These are phyloP conservation scores for Parachaetomium inaequale DNA, from an alignment of 495 filamentous ascomycete species.

Conservation along the genomic window DNA sequence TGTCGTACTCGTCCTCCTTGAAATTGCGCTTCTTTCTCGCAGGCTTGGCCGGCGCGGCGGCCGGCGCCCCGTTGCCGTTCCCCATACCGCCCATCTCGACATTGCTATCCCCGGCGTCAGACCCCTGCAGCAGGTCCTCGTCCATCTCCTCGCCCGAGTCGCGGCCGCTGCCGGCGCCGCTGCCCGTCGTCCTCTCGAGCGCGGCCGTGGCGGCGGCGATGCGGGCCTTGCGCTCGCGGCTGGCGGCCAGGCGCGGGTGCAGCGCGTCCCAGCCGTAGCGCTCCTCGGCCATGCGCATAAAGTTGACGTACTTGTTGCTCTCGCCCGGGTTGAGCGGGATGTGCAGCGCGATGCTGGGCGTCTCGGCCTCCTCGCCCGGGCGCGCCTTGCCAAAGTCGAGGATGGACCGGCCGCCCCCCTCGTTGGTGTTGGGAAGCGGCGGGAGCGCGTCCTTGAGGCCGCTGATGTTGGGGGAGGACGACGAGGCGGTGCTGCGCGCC, in stretches of 20 bases:
- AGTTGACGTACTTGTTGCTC: slow-evolving; percentile 88
- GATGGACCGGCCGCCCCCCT: slow-evolving; percentile 44
- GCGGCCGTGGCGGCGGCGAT: slow-evolving; percentile 82
- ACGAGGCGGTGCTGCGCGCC: slow-evolving; percentile 36
- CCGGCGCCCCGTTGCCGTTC: slow-evolving; percentile 50
- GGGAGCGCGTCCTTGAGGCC: slow-evolving; percentile 41
- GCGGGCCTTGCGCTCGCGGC: slow-evolving; percentile 70
- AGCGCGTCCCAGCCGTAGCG: slow-evolving; percentile 91
- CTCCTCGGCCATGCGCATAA: slow-evolving; percentile 88
- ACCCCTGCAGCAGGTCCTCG: slow-evolving; percentile 54
- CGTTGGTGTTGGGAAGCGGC: no score
- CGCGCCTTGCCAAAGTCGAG: slow-evolving; percentile 49
- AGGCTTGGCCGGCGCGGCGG: slow-evolving; percentile 45
- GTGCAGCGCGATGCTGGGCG: slow-evolving; percentile 79
- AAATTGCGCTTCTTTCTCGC: slow-evolving; percentile 67
- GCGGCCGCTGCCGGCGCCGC: slow-evolving; percentile 66
- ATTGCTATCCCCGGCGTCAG: slow-evolving; percentile 67
- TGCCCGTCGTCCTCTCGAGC: slow-evolving; percentile 67
- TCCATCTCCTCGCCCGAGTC: slow-evolving; percentile 75
- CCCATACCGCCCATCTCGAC: slow-evolving; percentile 53
- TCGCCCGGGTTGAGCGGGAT: slow-evolving; percentile 69
- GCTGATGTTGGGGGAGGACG: slow-evolving; percentile 42
- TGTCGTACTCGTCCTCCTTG: slow-evolving; percentile 95
- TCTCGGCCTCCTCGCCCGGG: slow-evolving; percentile 48
- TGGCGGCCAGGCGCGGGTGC: slow-evolving; percentile 84